Percentiles rank a stretch among this genome's conserved stretches.
phyloP scores from a whole-genome alignment of 1,284 basidiomycete species.

The Rhodotorula sp. region DNA sequence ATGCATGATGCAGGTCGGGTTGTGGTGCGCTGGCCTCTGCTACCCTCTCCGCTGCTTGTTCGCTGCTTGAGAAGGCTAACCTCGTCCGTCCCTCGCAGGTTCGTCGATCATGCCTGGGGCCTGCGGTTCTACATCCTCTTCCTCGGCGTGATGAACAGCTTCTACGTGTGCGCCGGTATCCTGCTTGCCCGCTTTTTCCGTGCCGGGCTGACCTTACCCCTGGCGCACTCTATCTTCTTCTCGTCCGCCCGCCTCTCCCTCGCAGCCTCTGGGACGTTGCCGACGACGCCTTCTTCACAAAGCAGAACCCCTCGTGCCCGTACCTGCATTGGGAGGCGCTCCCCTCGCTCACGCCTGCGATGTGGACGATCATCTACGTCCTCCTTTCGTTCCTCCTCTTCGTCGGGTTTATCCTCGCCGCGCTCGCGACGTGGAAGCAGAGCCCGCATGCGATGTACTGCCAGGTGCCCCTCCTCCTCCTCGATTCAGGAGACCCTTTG shows the following conservation, averaged over 20 bases:
- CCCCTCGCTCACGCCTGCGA: constrained; percentile 12
- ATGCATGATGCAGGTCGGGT: constrained; percentile 11
- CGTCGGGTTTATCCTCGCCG: constrained; percentile 37
- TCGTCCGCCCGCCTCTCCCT: neutral
- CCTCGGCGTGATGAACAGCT: constrained; percentile 40
- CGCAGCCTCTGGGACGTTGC: constrained; percentile 34
- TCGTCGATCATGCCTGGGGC: constrained; percentile 38
- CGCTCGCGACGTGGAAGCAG: constrained; percentile 37
- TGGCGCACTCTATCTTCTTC: fast-evolving
- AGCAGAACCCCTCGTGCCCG: constrained; percentile 36
- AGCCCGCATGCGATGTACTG: constrained; percentile 38
- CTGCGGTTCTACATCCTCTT: constrained; percentile 44
- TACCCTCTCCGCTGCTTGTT: fast-evolving
- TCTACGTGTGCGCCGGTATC: constrained; percentile 31
- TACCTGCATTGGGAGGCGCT: constrained; percentile 14
- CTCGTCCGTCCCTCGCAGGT: constrained; percentile 5
- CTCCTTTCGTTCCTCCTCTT: constrained; percentile 27
- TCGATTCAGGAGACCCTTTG: too few species aligned
- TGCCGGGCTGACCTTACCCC: neutral
- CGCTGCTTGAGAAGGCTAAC: neutral
- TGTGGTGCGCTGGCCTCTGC: constrained; percentile 25
- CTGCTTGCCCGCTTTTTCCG: neutral
- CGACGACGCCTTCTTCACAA: constrained; percentile 39
- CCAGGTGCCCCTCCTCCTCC: constrained; percentile 5
- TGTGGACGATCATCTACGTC: constrained; percentile 29